Evolutionary conservation across 257 asterid genomes (phyloP).

Genomic region (Solanum chmielewskii): DNA sequence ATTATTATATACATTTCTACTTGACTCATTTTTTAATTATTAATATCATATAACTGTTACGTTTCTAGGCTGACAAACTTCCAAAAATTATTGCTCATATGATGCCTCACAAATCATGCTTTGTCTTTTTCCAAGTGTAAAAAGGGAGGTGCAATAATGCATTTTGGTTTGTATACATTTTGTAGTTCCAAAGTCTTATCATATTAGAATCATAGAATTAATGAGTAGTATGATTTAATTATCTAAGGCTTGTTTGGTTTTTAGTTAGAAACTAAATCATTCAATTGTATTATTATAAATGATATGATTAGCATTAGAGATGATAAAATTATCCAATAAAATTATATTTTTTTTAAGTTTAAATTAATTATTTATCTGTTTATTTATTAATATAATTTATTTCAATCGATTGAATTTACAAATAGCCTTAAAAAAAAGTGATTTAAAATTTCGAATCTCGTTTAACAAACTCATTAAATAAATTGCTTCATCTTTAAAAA

Average conservation of each 20-base stretch:
- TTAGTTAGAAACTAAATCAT: neutral
- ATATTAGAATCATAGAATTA: neutral
- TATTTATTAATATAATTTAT: no score
- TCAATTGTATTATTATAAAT: neutral
- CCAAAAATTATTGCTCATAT: neutral
- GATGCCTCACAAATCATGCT: neutral
- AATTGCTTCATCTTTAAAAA: neutral
- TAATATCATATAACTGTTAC: neutral
- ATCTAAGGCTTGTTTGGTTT: neutral
- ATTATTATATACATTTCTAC: no score
- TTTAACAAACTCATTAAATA: no score
- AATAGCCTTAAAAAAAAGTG: neutral
- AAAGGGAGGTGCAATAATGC: neutral
- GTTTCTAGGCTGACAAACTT: neutral
- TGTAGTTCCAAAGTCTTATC: neutral
- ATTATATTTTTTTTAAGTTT: no score
- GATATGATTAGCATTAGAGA: neutral
- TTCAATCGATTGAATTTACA: fast-evolving
- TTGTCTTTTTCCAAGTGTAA: neutral
- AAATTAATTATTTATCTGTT: no score
- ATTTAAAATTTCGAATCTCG: no score
- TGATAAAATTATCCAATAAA: neutral
- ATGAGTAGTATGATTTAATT: neutral
- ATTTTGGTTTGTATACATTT: neutral
- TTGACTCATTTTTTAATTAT: fast-evolving